phyloP scores from a whole-genome alignment of 2,329 filamentous ascomycete species.

The Phialocephala subalpina region DNA sequence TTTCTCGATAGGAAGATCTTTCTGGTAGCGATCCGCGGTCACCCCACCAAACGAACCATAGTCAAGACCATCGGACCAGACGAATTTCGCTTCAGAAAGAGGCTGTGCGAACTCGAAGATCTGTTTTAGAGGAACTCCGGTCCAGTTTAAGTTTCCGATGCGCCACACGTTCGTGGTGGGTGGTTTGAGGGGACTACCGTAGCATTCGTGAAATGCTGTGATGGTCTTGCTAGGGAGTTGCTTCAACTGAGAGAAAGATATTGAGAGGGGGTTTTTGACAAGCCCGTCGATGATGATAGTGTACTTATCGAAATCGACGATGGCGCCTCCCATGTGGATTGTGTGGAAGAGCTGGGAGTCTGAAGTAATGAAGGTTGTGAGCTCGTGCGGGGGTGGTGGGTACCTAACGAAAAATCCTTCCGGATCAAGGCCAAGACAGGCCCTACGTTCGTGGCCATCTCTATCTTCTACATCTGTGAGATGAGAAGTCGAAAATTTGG shows the following conservation, averaged over 20 bases:
- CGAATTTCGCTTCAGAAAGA: conserved; percentile 11
- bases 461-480: background rate
- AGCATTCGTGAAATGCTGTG: conserved; percentile 26
- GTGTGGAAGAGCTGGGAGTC: conserved; percentile 19
- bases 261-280: background rate
- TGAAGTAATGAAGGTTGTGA: conserved; percentile 12
- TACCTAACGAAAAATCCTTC: conserved; percentile 15
- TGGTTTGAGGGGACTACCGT: conserved; percentile 18
- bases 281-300: conserved; percentile 13
- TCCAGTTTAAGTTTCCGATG: conserved; percentile 21
- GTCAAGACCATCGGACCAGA: conserved; percentile 20
- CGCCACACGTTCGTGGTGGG: conserved; percentile 20
- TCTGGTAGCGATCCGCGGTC: conserved; percentile 19
- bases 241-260: background rate
- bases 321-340: conserved; percentile 20
- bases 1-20: conserved; percentile 23
- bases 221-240: conserved; percentile 15
- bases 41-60: conserved; percentile 16
- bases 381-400: conserved; percentile 17
- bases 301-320: conserved; percentile 7
- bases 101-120: conserved; percentile 13
- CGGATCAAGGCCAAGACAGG: conserved; percentile 13
- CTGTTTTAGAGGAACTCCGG: conserved; percentile 8
- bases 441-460: background rate
- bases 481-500: background rate